Percentiles rank a stretch among this genome's conserved stretches.
These are phyloP conservation scores for Grigorovia jiainica DNA, from an alignment of 805 yeast species.

Conservation along the genomic window DNA sequence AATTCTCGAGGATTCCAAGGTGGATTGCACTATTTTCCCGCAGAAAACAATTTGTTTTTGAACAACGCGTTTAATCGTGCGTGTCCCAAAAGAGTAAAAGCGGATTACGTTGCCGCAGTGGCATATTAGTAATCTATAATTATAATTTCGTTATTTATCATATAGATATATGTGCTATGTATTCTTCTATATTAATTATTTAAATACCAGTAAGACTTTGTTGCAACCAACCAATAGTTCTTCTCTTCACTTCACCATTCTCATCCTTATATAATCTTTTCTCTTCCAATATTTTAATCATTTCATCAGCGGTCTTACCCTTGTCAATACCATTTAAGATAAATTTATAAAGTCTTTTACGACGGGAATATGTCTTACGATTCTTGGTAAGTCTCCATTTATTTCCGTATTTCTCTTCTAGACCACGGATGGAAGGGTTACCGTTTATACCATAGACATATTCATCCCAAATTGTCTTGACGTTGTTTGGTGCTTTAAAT, in stretches of 20 bases:
- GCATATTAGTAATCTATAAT: too few species aligned
- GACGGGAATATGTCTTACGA: conserved; percentile 29
- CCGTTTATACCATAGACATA: conserved; percentile 34
- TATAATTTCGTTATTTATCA: background rate
- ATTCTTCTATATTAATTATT: background rate
- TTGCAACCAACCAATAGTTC: conserved; percentile 31
- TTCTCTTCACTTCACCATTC: conserved; percentile 26
- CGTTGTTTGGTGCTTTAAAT: conserved; percentile 28
- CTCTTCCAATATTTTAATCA: conserved; percentile 25
- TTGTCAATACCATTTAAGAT: conserved; percentile 26
- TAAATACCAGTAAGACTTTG: conserved; percentile 28
- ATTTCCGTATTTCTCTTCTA: conserved; percentile 34
- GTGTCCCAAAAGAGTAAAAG: too few species aligned
- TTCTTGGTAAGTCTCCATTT: conserved; percentile 33
- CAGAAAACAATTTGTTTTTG: too few species aligned
- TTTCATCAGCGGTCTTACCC: conserved; percentile 28
- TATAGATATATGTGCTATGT: background rate
- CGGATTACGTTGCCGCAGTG: too few species aligned
- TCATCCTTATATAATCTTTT: conserved; percentile 25
- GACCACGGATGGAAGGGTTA: conserved; percentile 31
- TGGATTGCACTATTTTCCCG: too few species aligned
- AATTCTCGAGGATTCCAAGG: too few species aligned
- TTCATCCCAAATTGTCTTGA: conserved; percentile 31
- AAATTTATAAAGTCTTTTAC: conserved; percentile 30
- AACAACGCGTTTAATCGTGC: too few species aligned